Evolutionary conservation across 331 rosid genomes (phyloP).

Genomic region (Quercus phellos): DNA sequence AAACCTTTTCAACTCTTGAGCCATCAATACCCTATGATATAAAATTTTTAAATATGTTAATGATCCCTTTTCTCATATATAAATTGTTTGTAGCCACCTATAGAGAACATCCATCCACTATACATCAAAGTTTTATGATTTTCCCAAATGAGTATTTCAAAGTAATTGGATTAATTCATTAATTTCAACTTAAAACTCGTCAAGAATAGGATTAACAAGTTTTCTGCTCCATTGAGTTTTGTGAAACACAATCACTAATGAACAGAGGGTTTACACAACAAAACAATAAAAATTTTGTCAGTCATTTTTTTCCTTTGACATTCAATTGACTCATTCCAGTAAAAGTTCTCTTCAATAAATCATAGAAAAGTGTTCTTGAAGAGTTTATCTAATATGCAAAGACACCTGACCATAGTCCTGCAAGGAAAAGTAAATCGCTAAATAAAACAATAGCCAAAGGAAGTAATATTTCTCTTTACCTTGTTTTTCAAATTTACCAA

Average conservation of each 20-base stretch:
- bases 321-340: background rate
- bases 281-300: background rate
- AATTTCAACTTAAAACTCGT: background rate
- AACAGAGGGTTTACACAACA: background rate
- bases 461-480: constrained; percentile 40
- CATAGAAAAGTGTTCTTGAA: constrained; percentile 9
- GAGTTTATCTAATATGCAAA: constrained; percentile 7
- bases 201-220: background rate
- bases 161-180: background rate
- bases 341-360: constrained; percentile 3
- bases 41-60: constrained; percentile 3
- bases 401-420: background rate
- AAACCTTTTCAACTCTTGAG: constrained; percentile 86
- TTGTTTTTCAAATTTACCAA: constrained; percentile 75
- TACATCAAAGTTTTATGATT: background rate
- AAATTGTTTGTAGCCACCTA: background rate
- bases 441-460: constrained; percentile 3
- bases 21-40: constrained; percentile 76
- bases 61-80: background rate
- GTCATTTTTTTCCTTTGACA: constrained; percentile 3
- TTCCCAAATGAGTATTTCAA: background rate
- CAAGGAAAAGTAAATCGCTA: constrained; percentile 5
- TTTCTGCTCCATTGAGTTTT: background rate
- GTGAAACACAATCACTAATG: background rate
- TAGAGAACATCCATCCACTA: background rate